Conservation (phyloP, 345 rosid genomes). For the Conringia planisiliqua region DNA sequence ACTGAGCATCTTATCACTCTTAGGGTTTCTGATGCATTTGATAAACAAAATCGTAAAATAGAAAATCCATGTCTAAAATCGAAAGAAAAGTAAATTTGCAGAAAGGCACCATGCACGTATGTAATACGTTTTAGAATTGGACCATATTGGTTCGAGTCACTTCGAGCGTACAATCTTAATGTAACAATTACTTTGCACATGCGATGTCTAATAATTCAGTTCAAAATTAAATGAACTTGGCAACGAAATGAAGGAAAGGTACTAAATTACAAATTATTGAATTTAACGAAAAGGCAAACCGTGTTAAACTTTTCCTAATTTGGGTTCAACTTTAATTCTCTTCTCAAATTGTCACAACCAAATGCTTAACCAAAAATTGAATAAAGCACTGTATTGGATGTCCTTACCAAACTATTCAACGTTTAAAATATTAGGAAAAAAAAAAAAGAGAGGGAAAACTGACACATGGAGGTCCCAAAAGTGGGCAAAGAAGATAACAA, state of each 20-base stretch:
- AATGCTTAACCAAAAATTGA: background rate
- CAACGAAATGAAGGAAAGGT: background rate
- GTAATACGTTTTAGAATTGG: background rate
- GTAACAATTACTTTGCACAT: slow-evolving; percentile 7
- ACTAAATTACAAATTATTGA: background rate
- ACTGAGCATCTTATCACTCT: background rate
- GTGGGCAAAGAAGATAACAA: slow-evolving; percentile 30
- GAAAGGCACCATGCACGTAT: background rate
- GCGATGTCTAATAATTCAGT: slow-evolving; percentile 3
- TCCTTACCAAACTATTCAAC: background rate
- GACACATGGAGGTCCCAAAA: slow-evolving; percentile 31
- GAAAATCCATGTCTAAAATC: background rate
- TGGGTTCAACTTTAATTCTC: background rate
- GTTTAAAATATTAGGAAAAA: background rate
- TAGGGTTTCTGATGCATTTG: background rate
- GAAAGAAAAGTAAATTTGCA: background rate
- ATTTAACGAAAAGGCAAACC: background rate
- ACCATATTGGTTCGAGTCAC: background rate
- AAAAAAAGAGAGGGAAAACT: background rate
- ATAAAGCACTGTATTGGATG: background rate
- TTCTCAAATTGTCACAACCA: background rate
- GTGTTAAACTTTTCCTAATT: background rate
- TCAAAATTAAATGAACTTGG: background rate
- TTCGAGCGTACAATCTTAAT: background rate
- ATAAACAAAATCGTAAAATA: background rate